Base-by-base conservation (phyloP, 441 rosid species). In the Erysimum pusillum region DNA sequence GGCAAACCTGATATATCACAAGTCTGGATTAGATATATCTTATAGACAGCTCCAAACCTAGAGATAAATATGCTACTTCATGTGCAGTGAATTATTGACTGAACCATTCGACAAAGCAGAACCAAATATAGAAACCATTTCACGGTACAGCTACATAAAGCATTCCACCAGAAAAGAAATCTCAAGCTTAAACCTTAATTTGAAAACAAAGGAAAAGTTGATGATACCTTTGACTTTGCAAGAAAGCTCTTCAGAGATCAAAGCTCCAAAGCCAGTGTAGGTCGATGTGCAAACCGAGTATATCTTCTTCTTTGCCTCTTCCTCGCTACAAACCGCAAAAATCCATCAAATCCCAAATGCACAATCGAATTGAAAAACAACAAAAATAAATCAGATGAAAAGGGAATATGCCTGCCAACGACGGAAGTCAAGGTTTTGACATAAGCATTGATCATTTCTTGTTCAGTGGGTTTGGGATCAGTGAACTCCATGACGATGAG, bases 231-330 rank as follows among this genome's bases (percentile, higher is more conserved):
- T 96, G 48, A 88, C 87, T 89, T 93, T 90, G 67, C 81, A 83
- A 58, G 99, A 93, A 67, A 96, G 91, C 82, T 96, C 98, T 84
- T 96, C 98, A 38, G 97, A 86, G 57, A 96, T 91, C 87, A 96
- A 78, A 67, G 97, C 97, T 69, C 99, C 99, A 77, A 96, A 93
- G 54, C 99, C 99, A 56, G 98, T 96, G 74, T 93, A 96, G 2
- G 91, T 88, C 66, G 90, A 85, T 25, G 96, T 91, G 45, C 87
- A 87, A 59, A 93, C 99, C 0, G 99, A 95, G 84, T 93, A 95
- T 32, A 95, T 95, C 87, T 84, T 93, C 94, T 93, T 95, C 90
- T 88, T 93, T 51, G 99, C 99, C 84, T 93, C 98, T 63, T 95
- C 99, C 84, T 95, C 99, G 68, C 99, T 93, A 44, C 7, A 51